A percentile compares a stretch with the other conserved stretches of the same genome.
These are phyloP conservation scores for Rhodotorula glutinis DNA, from an alignment of 1,284 basidiomycete species.

Conservation along the genomic window DNA sequence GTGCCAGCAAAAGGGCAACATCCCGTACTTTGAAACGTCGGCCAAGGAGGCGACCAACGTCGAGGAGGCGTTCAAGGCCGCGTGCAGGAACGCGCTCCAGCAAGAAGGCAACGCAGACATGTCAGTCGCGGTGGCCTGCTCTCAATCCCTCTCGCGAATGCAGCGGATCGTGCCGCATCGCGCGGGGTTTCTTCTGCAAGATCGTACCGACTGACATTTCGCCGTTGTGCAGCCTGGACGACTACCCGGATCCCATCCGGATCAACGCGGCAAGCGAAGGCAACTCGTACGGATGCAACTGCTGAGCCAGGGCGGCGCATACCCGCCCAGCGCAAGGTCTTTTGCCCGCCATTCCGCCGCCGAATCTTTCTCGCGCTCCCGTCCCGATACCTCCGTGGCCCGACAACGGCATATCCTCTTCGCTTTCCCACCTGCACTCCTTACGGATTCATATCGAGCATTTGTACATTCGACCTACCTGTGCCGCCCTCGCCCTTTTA, in stretches of 20 bases:
- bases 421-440: background rate
- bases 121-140: slow-evolving; percentile 50
- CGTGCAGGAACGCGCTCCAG: slow-evolving; percentile 95
- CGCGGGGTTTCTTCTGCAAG: too few species aligned
- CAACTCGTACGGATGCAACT: slow-evolving; percentile 34
- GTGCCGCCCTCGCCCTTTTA: background rate
- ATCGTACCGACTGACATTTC: background rate
- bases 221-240: slow-evolving; percentile 68
- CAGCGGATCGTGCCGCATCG: too few species aligned
- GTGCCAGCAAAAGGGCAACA: slow-evolving; percentile 99
- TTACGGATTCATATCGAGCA: too few species aligned
- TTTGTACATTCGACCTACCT: background rate
- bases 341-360: too few species aligned
- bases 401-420: too few species aligned
- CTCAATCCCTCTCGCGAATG: too few species aligned
- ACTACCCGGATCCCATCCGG: slow-evolving; percentile 98
- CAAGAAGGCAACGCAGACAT: slow-evolving; percentile 95
- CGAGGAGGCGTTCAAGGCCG: slow-evolving; percentile 99
- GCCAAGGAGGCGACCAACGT: slow-evolving; percentile 99
- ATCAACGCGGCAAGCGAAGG: slow-evolving; percentile 53
- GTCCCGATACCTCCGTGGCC: too few species aligned
- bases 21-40: slow-evolving; percentile 99
- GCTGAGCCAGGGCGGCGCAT: too few species aligned
- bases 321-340: too few species aligned
- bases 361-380: too few species aligned